These are phyloP conservation scores for Cladosporium colombiae DNA, from an alignment of 2,329 filamentous ascomycete species.

Conservation along the genomic window DNA sequence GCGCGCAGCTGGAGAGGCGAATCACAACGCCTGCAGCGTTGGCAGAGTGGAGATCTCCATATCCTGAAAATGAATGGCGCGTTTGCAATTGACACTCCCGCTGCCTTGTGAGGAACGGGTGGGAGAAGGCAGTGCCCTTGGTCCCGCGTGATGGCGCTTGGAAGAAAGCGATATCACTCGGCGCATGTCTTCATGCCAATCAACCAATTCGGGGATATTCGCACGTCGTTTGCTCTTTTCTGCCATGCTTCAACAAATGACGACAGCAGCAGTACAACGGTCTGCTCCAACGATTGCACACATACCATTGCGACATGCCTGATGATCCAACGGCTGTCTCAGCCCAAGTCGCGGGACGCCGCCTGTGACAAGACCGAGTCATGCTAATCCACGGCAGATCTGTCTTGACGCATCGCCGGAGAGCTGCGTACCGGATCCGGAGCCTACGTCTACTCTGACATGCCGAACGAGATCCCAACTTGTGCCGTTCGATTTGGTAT, in stretches of 20 bases:
- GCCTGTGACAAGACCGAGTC: not conserved
- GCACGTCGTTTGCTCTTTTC: not conserved
- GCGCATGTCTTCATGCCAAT: not conserved
- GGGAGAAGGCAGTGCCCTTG: not conserved
- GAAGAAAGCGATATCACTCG: not conserved
- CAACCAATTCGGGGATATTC: not conserved
- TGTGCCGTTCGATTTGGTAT: not conserved
- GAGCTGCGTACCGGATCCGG: not conserved
- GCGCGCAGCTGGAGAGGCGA: slow-evolving; percentile 11
- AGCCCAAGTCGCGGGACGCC: not conserved
- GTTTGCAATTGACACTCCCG: slow-evolving; percentile 1
- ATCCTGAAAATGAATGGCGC: slow-evolving; percentile 1
- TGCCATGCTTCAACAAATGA: not conserved
- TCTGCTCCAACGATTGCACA: not conserved
- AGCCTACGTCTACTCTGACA: not conserved
- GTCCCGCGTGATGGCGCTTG: not conserved
- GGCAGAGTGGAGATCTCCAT: not conserved
- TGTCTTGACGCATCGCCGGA: not conserved
- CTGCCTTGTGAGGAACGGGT: slow-evolving; percentile 9
- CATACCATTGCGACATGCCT: not conserved
- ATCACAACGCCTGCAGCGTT: not conserved
- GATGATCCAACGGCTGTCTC: not conserved
- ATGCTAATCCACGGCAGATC: not conserved
- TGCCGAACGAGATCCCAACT: not conserved
- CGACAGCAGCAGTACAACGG: not conserved